Evolutionary conservation across 495 filamentous ascomycete species (phyloP), one percentile per base, ranked within the genome.

Genomic region (Xylaria curta): DNA sequence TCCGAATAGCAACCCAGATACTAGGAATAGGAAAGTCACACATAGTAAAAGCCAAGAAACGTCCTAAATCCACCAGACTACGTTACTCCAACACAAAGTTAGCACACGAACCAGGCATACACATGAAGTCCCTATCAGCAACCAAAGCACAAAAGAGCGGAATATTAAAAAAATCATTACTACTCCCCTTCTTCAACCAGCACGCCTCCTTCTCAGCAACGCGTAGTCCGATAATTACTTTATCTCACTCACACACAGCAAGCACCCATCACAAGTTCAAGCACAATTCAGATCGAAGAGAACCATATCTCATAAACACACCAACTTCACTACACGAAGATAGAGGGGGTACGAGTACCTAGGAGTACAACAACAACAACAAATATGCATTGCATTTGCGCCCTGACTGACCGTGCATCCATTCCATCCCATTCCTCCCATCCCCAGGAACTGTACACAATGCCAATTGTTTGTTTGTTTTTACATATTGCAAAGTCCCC

Each of bases 241-340:
- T 19, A 17, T 56, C 24, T 53, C 8, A 28, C 28, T 26, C 21
- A 12, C 33, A 38, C 6, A 38, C 36, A 38, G 36, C 6, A 13
- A 9, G 3, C 26, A 31, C 12, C 24, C 4, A 15, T 28, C 19
- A 56, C 53, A 56, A 31, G 26, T 4, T 17, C 53, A 38, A 8
- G 26, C 53, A 56, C 5, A 13, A 2, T 6, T 7, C 17, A 13
- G 2, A 26, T 56, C 12, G 13, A 56, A 31, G 53, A 56, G 53
- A 56, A 56, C 53, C 53, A 12, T 56, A 56, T 56, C 53, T 56
- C 53, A 56, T 56, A 31, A 56, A 56, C 3, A 17, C 53, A 56
- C 53, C 53, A 31, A 56, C 53, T 56, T 31, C 53, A 56, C 26
- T 56, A 56, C 10, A 7, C 4, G 53, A 31, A 56, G 28, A 56